Conservation (phyloP, 805 yeast species). For the Kodamaea nitidulidarum region DNA sequence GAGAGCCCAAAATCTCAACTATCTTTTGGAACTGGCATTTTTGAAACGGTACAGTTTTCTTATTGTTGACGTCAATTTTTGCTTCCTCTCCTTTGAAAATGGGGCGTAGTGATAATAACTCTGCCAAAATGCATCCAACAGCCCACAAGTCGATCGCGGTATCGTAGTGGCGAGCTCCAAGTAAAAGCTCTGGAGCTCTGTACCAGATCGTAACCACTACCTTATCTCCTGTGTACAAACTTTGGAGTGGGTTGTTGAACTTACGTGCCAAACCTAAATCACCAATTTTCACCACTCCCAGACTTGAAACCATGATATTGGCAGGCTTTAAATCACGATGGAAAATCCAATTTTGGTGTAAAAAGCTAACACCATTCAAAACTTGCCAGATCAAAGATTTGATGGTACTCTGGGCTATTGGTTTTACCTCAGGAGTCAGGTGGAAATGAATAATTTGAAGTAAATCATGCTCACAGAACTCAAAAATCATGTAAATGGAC, state of each 20-base stretch:
- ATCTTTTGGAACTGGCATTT: conserved; percentile 87
- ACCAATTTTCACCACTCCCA: conserved; percentile 92
- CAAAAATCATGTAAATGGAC: conserved; percentile 91
- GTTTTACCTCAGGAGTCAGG: conserved; percentile 78
- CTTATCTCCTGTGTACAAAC: conserved; percentile 86
- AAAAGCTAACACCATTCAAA: conserved; percentile 80
- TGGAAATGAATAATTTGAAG: conserved; percentile 92
- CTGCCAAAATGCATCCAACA: conserved; percentile 92
- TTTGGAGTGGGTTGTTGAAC: conserved; percentile 81
- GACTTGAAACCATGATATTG: conserved; percentile 88
- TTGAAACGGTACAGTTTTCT: conserved; percentile 91
- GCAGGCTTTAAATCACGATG: conserved; percentile 98
- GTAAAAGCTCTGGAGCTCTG: conserved; percentile 83
- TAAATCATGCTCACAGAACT: conserved; percentile 93
- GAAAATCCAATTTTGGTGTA: conserved; percentile 94
- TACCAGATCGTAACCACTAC: conserved; percentile 98
- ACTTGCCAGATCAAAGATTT: conserved; percentile 92
- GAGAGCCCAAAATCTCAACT: conserved; percentile 90
- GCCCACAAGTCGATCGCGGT: conserved; percentile 96
- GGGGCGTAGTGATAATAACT: conserved; percentile 81
- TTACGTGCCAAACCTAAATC: conserved; percentile 90
- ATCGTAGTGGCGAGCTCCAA: conserved; percentile 92
- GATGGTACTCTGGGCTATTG: conserved; percentile 73
- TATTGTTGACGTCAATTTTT: conserved; percentile 75
- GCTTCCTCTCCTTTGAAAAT: conserved; percentile 98